phyloP scores from a whole-genome alignment of 1,284 basidiomycete species.

The Boletus sp. region DNA sequence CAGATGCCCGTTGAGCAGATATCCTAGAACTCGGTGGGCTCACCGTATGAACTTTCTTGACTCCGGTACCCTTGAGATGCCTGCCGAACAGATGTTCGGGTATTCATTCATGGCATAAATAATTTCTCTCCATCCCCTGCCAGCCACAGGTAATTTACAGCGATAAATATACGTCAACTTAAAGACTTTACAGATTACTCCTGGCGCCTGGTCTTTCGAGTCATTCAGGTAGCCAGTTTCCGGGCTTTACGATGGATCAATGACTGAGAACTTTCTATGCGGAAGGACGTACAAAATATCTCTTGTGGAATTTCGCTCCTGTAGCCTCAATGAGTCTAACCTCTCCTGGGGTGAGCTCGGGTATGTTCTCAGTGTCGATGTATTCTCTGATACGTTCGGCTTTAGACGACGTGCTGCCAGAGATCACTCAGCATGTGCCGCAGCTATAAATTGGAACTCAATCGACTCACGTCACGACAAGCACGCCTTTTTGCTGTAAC shows the following conservation, averaged over 20 bases:
- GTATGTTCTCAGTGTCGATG: constrained; percentile 49
- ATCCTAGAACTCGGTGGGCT: too few relatives aligned
- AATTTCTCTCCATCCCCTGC: too few relatives aligned
- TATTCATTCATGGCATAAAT: not conserved
- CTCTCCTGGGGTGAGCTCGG: constrained; percentile 59
- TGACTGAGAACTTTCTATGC: not conserved
- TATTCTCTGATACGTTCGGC: constrained; percentile 64
- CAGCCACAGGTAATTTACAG: too few relatives aligned
- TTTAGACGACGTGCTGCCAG: constrained; percentile 65
- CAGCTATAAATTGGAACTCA: not conserved
- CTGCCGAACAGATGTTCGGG: not conserved
- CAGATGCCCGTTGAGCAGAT: too few relatives aligned
- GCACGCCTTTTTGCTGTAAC: constrained; percentile 52
- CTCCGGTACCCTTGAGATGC: too few relatives aligned
- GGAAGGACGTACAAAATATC: constrained; percentile 26
- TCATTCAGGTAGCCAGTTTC: constrained; percentile 19
- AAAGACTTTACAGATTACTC: not conserved
- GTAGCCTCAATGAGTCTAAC: constrained; percentile 57
- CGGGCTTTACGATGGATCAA: constrained; percentile 17
- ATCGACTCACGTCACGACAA: constrained; percentile 65
- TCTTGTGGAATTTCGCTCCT: constrained; percentile 58
- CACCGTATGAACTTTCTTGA: too few relatives aligned
- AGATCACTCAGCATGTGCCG: constrained; percentile 4
- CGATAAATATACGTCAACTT: not conserved
- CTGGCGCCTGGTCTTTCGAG: not conserved